Percentiles rank a stretch among this genome's conserved stretches.
Evolutionary conservation across 164 flowering plant species (phyloP).

Genomic region (Berberis vulgaris): DNA sequence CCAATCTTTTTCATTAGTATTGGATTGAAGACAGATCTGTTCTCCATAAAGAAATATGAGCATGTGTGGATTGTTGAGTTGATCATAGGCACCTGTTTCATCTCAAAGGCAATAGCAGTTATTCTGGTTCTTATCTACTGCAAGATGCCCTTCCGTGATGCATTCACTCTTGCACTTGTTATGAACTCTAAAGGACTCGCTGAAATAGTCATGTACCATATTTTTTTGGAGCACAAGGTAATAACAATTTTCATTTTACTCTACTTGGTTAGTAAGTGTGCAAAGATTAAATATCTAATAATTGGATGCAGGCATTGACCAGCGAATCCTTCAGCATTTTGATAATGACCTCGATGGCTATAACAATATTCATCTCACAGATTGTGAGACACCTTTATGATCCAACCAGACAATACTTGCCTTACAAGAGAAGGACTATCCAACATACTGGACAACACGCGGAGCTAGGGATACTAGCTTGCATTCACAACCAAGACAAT

Average conservation of each 20-base stretch:
- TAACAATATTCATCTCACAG: constrained; percentile 29
- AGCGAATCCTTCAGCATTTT: not conserved
- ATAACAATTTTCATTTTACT: not conserved
- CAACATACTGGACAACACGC: constrained; percentile 15
- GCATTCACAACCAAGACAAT: constrained; percentile 31
- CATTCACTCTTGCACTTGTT: not conserved
- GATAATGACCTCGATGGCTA: constrained; percentile 7
- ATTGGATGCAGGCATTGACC: not conserved
- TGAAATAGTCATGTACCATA: not conserved
- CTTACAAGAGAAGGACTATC: constrained; percentile 35
- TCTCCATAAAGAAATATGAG: not conserved
- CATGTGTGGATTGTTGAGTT: not conserved
- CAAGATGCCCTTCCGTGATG: not conserved
- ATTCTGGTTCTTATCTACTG: not conserved
- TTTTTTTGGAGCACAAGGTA: not conserved
- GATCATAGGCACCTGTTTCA: not conserved
- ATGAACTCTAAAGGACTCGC: not conserved
- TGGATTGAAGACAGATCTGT: not conserved
- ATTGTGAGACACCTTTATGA: constrained; percentile 33
- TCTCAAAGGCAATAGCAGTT: not conserved
- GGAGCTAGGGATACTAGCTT: constrained; percentile 35
- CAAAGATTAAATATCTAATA: not conserved
- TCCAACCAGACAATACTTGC: constrained; percentile 33
- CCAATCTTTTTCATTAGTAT: not conserved
- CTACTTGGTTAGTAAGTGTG: not conserved